A percentile compares a stretch with the other conserved stretches of the same genome.
phyloP scores from a whole-genome alignment of 345 rosid species.

The Raphanus raphanistrum region DNA sequence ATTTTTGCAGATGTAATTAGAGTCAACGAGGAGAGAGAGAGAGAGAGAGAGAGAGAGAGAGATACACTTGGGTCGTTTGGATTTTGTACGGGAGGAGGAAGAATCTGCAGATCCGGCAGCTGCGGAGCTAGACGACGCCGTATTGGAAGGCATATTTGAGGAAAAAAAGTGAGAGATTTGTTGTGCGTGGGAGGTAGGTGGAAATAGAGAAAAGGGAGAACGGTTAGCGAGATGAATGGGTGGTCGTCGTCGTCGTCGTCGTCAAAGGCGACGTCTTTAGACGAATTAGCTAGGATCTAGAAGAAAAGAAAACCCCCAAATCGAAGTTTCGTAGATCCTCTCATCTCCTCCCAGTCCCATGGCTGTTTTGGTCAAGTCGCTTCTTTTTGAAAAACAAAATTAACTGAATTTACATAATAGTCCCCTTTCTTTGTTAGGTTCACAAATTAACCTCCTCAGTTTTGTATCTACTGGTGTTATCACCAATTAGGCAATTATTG shows the following conservation, averaged over 20 bases:
- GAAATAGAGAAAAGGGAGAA: background rate
- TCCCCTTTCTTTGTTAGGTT: background rate
- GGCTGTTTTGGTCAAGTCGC: background rate
- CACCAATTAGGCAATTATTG: background rate
- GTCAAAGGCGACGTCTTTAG: constrained; percentile 30
- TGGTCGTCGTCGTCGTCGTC: constrained; percentile 24
- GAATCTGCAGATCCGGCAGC: constrained; percentile 74
- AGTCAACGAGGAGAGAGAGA: no score
- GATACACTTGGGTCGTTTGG: constrained; percentile 94
- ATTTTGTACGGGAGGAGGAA: constrained; percentile 60
- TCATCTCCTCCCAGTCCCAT: background rate
- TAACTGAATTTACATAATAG: background rate
- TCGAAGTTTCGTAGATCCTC: constrained; percentile 26
- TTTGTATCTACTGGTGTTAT: background rate
- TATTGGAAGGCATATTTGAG: constrained; percentile 44
- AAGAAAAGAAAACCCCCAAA: constrained; percentile 24
- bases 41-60: no score
- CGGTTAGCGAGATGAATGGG: background rate
- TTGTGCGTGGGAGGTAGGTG: background rate
- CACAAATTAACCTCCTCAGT: background rate
- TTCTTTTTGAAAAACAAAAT: background rate
- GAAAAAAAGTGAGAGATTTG: background rate
- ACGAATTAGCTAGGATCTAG: constrained; percentile 13
- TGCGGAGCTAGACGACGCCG: constrained; percentile 66
- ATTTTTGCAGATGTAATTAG: background rate